phyloP scores from a whole-genome alignment of 768 basidiomycete genomes.

The Goffeauzyma gilvescens region DNA sequence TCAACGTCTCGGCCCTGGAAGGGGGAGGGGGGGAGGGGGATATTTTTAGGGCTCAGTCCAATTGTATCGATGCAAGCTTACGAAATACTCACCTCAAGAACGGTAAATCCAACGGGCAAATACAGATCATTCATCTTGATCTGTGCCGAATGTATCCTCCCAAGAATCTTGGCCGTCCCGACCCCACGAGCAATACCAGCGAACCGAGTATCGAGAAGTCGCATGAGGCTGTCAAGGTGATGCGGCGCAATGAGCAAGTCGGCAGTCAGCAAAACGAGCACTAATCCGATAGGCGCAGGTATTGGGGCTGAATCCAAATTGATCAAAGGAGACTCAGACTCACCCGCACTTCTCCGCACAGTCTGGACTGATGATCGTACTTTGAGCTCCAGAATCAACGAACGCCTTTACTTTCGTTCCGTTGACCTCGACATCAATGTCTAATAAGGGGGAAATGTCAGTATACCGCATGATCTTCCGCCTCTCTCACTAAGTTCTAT shows the following conservation, averaged over 20 bases:
- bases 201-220: slow-evolving; percentile 69
- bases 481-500: too few species aligned
- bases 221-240: slow-evolving; percentile 52
- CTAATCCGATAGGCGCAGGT: too few species aligned
- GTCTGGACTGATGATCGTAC: slow-evolving; percentile 90
- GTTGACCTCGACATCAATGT: slow-evolving; percentile 84
- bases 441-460: neutral
- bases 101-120: slow-evolving; percentile 78
- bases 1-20: slow-evolving; percentile 70
- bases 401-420: slow-evolving; percentile 79
- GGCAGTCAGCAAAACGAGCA: too few species aligned
- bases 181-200: slow-evolving; percentile 81
- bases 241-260: too few species aligned
- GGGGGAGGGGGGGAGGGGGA: neutral
- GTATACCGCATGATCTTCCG: too few species aligned
- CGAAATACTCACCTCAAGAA: slow-evolving; percentile 57
- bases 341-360: slow-evolving; percentile 81
- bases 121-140: slow-evolving; percentile 66
- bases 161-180: slow-evolving; percentile 82
- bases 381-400: slow-evolving; percentile 93
- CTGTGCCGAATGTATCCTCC: slow-evolving; percentile 81
- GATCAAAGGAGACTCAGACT: slow-evolving; percentile 32
- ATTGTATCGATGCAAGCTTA: neutral
- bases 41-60: too few species aligned
- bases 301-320: slow-evolving; percentile 5